These are phyloP conservation scores for Penicillium goetzii DNA, from an alignment of 495 filamentous ascomycete species.

Conservation along the genomic window DNA sequence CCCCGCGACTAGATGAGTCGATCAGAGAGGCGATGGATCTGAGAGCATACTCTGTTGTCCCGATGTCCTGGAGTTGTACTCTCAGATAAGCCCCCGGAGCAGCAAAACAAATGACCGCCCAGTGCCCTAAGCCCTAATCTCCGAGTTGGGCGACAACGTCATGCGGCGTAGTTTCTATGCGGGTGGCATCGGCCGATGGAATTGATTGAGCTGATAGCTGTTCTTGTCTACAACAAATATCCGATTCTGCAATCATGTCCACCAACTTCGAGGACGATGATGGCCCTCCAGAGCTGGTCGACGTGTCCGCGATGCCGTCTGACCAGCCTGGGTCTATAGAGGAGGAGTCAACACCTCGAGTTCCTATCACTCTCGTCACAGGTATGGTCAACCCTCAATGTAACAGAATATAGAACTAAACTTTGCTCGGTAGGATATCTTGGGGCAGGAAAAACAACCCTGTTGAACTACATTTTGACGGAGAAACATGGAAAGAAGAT, in stretches of 20 bases:
- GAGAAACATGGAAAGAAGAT: constrained; percentile 96
- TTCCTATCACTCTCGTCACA: constrained; percentile 95
- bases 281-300: constrained; percentile 72
- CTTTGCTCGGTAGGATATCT: constrained; percentile 64
- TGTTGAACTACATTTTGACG: constrained; percentile 93
- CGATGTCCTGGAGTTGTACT: constrained; percentile 16
- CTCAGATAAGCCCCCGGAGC: constrained; percentile 23
- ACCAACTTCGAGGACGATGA: constrained; percentile 70
- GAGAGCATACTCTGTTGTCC: constrained; percentile 22
- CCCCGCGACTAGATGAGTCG: constrained; percentile 22
- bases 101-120: constrained; percentile 36
- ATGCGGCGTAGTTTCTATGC: constrained; percentile 38
- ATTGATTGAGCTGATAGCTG: neutral
- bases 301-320: constrained; percentile 45
- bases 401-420: neutral
- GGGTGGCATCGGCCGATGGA: neutral
- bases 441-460: constrained; percentile 92
- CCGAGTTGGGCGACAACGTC: constrained; percentile 43
- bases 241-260: constrained; percentile 15
- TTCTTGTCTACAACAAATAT: constrained; percentile 1
- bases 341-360: constrained; percentile 52
- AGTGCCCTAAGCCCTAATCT: constrained; percentile 48
- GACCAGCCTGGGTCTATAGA: constrained; percentile 26
- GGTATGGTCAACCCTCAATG: constrained; percentile 50
- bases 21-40: constrained; percentile 23